Conservation (phyloP, 208 protist species). For the Wallacemonas sp. region DNA sequence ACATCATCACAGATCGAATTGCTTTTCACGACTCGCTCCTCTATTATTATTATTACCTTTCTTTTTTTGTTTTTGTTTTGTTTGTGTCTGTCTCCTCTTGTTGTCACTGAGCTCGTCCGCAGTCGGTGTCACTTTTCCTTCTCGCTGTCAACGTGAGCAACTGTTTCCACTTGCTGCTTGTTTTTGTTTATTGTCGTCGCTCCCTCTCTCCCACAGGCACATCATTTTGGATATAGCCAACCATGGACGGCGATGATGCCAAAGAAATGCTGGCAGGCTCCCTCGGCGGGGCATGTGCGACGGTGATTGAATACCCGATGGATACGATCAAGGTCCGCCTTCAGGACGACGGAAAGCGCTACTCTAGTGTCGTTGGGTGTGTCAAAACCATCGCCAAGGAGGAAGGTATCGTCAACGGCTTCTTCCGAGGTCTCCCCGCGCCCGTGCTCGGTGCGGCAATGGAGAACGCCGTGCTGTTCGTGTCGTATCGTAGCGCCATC, state of each 20-base stretch:
- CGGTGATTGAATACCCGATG: slow-evolving; percentile 90
- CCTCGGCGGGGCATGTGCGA: slow-evolving; percentile 69
- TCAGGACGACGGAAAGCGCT: slow-evolving; percentile 78
- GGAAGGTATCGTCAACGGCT: slow-evolving; percentile 85
- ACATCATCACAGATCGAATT: too few species aligned
- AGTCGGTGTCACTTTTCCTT: too few species aligned
- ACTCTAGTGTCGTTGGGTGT: slow-evolving; percentile 64
- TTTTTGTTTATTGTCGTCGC: too few species aligned
- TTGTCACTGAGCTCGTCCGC: too few species aligned
- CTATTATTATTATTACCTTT: too few species aligned
- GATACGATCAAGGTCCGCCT: slow-evolving; percentile 94
- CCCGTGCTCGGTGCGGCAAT: slow-evolving; percentile 82
- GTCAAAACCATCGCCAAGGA: slow-evolving; percentile 68
- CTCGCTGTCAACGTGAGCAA: too few species aligned
- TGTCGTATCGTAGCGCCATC: slow-evolving; percentile 62
- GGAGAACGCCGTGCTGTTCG: slow-evolving; percentile 87
- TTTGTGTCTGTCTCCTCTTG: too few species aligned
- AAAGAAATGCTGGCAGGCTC: slow-evolving; percentile 80
- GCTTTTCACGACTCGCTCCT: too few species aligned
- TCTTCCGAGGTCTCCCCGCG: slow-evolving; percentile 88
- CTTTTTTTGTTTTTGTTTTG: too few species aligned
- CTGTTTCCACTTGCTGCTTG: too few species aligned
- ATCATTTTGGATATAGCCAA: too few species aligned
- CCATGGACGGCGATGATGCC: slow-evolving; percentile 62
- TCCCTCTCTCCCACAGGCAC: too few species aligned